Percentiles rank a stretch among this genome's conserved stretches.
phyloP scores from a whole-genome alignment of 208 protist genomes.

The Acanthamoeba sp. region DNA sequence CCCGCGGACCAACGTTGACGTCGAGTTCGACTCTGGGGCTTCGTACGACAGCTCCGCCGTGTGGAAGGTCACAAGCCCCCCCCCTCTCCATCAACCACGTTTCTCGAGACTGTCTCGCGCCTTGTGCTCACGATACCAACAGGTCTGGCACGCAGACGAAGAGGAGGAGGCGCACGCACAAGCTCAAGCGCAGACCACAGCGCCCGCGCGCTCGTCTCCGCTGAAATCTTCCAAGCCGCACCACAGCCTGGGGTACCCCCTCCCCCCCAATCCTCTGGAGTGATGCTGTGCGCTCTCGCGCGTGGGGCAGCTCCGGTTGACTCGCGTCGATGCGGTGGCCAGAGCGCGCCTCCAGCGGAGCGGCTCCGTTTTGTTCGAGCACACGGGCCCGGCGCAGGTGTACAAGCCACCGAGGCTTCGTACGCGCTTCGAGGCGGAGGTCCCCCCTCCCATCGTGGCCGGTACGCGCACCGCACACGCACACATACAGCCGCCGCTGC shows the following conservation, averaged over 20 bases:
- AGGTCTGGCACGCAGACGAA: slow-evolving; percentile 33
- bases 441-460: slow-evolving; percentile 10
- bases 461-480: not conserved
- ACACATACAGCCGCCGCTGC: not conserved
- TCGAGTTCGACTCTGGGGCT: not conserved
- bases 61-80: not conserved
- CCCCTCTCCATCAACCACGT: not conserved
- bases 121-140: not conserved
- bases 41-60: slow-evolving; percentile 62
- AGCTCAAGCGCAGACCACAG: not conserved
- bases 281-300: not conserved
- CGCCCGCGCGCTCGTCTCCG: not conserved
- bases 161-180: slow-evolving; percentile 30
- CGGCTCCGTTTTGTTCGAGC: slow-evolving; percentile 42
- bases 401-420: slow-evolving; percentile 38
- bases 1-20: not conserved
- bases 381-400: slow-evolving; percentile 44
- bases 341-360: not conserved
- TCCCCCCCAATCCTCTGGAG: no score
- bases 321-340: no score
- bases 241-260: not conserved
- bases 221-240: not conserved
- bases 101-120: not conserved
- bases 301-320: no score
- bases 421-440: slow-evolving; percentile 61